Percentiles rank a stretch among this genome's conserved stretches.
Conservation (phyloP, 2,329 filamentous ascomycete species). For the Fusarium clavum region DNA sequence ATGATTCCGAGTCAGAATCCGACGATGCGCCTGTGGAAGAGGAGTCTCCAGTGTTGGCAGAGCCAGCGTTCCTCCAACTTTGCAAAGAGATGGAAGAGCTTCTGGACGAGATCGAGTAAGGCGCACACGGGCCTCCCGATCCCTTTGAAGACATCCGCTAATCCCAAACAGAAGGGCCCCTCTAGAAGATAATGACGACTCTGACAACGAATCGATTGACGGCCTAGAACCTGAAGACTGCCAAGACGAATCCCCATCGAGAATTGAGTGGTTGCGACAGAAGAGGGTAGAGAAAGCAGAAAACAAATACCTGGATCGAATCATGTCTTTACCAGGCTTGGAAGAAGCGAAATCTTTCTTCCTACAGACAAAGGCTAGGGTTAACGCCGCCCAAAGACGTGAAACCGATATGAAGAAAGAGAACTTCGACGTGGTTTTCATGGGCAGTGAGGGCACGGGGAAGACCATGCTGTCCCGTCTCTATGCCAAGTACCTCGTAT, state of each 20-base stretch:
- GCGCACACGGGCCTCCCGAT: not conserved
- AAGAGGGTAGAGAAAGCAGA: constrained; percentile 60
- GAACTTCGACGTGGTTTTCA: constrained; percentile 49
- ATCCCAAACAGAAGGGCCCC: constrained; percentile 32
- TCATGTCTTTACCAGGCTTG: constrained; percentile 73
- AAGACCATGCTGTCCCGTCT: constrained; percentile 48
- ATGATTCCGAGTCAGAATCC: constrained; percentile 39
- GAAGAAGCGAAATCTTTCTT: constrained; percentile 71
- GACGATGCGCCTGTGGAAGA: constrained; percentile 33
- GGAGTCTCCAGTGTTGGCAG: constrained; percentile 43
- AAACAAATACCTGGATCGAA: constrained; percentile 66
- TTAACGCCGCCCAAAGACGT: constrained; percentile 63
- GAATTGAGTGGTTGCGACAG: constrained; percentile 50
- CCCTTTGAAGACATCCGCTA: not conserved
- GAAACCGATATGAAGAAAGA: constrained; percentile 62
- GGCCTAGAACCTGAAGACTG: constrained; percentile 48
- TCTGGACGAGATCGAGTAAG: constrained; percentile 49
- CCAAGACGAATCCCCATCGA: constrained; percentile 56
- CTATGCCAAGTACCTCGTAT: constrained; percentile 47
- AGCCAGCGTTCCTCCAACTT: constrained; percentile 45
- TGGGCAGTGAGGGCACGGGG: constrained; percentile 48
- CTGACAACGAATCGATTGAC: constrained; percentile 47
- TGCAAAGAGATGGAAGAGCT: constrained; percentile 46
- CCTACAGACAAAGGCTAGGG: constrained; percentile 54
- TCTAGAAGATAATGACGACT: constrained; percentile 33